Evolutionary conservation across 768 basidiomycete genomes (phyloP).

Genomic region (Tricholoma saponaceum): DNA sequence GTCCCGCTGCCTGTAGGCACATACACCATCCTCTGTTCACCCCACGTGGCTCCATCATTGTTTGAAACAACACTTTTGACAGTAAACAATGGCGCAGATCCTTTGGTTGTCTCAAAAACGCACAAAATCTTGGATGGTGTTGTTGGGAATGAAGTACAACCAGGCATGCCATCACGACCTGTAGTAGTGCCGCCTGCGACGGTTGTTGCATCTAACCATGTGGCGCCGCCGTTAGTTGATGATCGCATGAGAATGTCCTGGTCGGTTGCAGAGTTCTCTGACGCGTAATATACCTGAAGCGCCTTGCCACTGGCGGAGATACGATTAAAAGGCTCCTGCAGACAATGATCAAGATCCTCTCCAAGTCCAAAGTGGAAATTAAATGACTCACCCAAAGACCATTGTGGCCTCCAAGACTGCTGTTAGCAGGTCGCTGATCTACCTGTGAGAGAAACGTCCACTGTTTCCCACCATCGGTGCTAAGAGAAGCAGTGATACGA

Average conservation of each 20-base stretch:
- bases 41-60: constrained; percentile 14
- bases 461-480: constrained; percentile 13
- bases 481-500: constrained; percentile 18
- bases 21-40: constrained; percentile 11
- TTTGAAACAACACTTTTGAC: constrained; percentile 18
- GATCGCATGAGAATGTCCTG: constrained; percentile 21
- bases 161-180: constrained; percentile 22
- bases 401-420: constrained; percentile 8
- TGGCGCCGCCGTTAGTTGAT: constrained; percentile 15
- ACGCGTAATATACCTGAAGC: constrained; percentile 18
- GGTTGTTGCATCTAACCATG: constrained; percentile 12
- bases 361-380: neutral
- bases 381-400: constrained; percentile 17
- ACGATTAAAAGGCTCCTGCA: constrained; percentile 19
- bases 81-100: constrained; percentile 9
- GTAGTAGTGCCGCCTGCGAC: constrained; percentile 16
- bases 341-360: too few species aligned
- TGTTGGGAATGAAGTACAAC: constrained; percentile 9
- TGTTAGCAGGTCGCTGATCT: constrained; percentile 7
- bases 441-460: constrained; percentile 20
- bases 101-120: constrained; percentile 21
- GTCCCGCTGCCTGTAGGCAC: constrained; percentile 8
- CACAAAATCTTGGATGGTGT: constrained; percentile 11
- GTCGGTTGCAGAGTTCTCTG: constrained; percentile 15
- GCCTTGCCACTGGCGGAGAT: constrained; percentile 11